Evolutionary conservation across 2,329 filamentous ascomycete genomes (phyloP), one percentile per base, ranked within the genome.

Genomic region (Fusarium chaquense): DNA sequence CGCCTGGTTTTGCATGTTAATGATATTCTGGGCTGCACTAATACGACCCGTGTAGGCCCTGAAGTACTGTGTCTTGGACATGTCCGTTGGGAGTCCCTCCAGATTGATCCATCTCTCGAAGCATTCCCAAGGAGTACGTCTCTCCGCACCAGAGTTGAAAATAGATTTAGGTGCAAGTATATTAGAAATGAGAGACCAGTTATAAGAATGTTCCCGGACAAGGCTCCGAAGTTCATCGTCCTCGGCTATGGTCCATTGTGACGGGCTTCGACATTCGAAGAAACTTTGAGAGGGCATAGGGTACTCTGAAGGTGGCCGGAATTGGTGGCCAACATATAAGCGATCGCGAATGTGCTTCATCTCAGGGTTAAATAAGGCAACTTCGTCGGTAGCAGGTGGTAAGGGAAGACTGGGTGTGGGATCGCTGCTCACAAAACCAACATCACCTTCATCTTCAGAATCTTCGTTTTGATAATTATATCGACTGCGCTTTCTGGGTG

Each of bases 41-140:
- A 91, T 89, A 30, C 89, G 82, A 12, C 81, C 81, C 69, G 87
- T 89, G 76, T 90, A 91, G 2, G 87, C 81, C 75, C 94, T 93
- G 85, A 98, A 99, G 78, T 98, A 99, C 45, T 94, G 91, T 1
- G 93, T 97, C 81, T 97, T 97, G 20, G 92, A 90, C 91, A 98
- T 97, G 70, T 99, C 96, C 13, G 91, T 89, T 6, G 96, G 95
- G 38, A 98, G 84, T 2, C 94, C 94, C 81, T 98, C 96, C 15
- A 98, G 83, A 72, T 92, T 90, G 57, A 98, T 92, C 95, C 95
- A 99, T 44, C 96, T 89, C 80, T 99, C 96, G 74, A 99, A 99
- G 77, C 96, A 99, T 81, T 99, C 96, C 96, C 96, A 99, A 0
- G 95, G 94, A 4, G 95, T 98, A 49, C 96, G 89, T 66, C 96